Base-by-base conservation (phyloP, 2,329 filamentous ascomycete genomes). In the Phyllosticta capitalensis region DNA sequence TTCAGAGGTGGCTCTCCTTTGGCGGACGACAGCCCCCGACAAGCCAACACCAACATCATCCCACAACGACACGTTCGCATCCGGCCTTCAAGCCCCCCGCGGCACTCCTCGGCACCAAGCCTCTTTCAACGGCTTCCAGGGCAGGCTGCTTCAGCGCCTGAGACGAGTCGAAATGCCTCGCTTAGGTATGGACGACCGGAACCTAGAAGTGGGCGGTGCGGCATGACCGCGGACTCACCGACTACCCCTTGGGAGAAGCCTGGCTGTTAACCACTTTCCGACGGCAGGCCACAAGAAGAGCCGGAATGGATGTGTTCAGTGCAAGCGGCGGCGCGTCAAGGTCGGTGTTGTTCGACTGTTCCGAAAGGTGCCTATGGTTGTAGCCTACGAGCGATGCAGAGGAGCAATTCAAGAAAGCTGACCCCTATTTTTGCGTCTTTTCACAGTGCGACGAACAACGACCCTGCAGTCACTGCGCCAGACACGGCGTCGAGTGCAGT, bases 401-500 rank as follows among this genome's bases (percentile, higher is more conserved):
- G 71, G 73, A 63, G 66, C 66, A 30, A n/a, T 45, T n/a, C 14
- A 4, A 45, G 17, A n/a, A 52, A 49, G 51, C 56, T 21, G 52
- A 7, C 52, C 52, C 52, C 54, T 52, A 54, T 54, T 14, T 50
- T 21, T 24, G 38, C 19, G 10, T 20, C 33, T 55, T 26, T 38
- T 52, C 61, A 20, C 60, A 74, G 71, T 74, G 71, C 63, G 71
- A 74, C 59, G 71, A 74, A 63, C 66, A 67, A 30, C 71, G 69
- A 59, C 71, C 71, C 10, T 74, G 71, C 59, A 70, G 68, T 20
- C 72, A 69, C 61, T 74, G 71, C 63, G 65, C 68, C 51, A 66
- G 71, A 57, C 71, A 74, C 64, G 67, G 69, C 38, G 71, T 73
- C 14, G 63, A 65, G 55, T 74, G 71, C 62, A 72, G 69, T 61